These are phyloP conservation scores for Trypanosoma rangeli DNA, from an alignment of 208 protist genomes.

Conservation along the genomic window DNA sequence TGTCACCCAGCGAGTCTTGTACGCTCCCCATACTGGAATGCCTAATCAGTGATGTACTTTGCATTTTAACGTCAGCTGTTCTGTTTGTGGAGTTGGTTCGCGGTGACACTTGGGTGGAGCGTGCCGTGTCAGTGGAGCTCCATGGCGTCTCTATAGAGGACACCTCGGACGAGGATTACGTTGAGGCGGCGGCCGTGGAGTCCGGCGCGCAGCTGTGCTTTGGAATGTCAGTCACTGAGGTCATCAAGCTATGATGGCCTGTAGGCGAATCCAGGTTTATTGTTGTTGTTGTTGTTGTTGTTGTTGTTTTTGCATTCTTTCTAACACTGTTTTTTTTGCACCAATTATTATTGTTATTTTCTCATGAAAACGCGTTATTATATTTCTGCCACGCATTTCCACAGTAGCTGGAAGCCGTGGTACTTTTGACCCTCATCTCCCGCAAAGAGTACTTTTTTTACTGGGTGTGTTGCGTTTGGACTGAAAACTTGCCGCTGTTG, in stretches of 20 bases:
- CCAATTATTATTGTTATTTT: too few species aligned
- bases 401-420: too few species aligned
- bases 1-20: background rate
- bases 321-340: too few species aligned
- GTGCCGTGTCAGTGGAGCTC: conserved; percentile 28
- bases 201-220: background rate
- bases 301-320: background rate
- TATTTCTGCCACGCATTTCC: too few species aligned
- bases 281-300: background rate
- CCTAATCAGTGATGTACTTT: conserved; percentile 56
- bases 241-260: background rate
- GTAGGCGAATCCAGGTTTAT: background rate
- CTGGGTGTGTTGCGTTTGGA: too few species aligned
- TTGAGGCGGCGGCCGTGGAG: conserved; percentile 1
- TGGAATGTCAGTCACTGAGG: conserved; percentile 6
- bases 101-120: background rate
- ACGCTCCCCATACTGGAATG: conserved; percentile 64
- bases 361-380: too few species aligned
- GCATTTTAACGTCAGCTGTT: conserved; percentile 39
- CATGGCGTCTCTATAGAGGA: conserved; percentile 59
- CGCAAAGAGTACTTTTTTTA: too few species aligned
- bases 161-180: conserved; percentile 13
- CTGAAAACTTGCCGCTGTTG: too few species aligned
- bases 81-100: conserved; percentile 7
- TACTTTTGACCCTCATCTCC: too few species aligned